Evolutionary conservation across 768 basidiomycete species (phyloP).

Genomic region (Rhizopogon vulgaris): DNA sequence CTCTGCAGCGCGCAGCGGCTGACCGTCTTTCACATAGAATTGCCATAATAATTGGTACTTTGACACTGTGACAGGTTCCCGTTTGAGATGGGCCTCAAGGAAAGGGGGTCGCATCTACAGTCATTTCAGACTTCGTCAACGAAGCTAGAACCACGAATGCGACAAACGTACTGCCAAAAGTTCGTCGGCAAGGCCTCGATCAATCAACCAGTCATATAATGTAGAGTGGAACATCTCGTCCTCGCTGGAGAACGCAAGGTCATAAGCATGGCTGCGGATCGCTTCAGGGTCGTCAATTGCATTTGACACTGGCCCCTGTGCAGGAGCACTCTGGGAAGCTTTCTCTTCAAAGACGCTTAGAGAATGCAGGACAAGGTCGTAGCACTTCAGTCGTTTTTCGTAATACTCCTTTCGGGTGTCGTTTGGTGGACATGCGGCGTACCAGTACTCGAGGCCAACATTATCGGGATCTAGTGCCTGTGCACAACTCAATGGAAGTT

Average conservation of each 20-base stretch:
- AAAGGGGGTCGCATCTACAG: slow-evolving; percentile 76
- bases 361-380: slow-evolving; percentile 79
- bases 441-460: slow-evolving; percentile 73
- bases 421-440: slow-evolving; percentile 48
- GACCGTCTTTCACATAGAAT: slow-evolving; percentile 90
- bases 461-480: slow-evolving; percentile 70
- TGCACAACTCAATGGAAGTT: slow-evolving; percentile 82
- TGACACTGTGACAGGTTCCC: slow-evolving; percentile 72
- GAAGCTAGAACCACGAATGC: slow-evolving; percentile 1
- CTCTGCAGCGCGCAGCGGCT: slow-evolving; percentile 82
- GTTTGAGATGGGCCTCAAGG: slow-evolving; percentile 81
- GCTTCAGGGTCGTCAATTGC: slow-evolving; percentile 53
- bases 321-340: slow-evolving; percentile 24
- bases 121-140: slow-evolving; percentile 7
- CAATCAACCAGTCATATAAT: slow-evolving; percentile 91
- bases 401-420: slow-evolving; percentile 56
- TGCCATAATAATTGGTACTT: slow-evolving; percentile 94
- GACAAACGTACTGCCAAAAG: slow-evolving; percentile 68
- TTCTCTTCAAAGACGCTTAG: slow-evolving; percentile 74
- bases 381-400: slow-evolving; percentile 65
- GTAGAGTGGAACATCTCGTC: slow-evolving; percentile 94
- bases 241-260: slow-evolving; percentile 74
- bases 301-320: slow-evolving; percentile 17
- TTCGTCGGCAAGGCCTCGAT: slow-evolving; percentile 74
- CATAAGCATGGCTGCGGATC: slow-evolving; percentile 80